These are phyloP conservation scores for Trichoderma brevicompactum DNA, from an alignment of 2,329 filamentous ascomycete genomes.

Conservation along the genomic window DNA sequence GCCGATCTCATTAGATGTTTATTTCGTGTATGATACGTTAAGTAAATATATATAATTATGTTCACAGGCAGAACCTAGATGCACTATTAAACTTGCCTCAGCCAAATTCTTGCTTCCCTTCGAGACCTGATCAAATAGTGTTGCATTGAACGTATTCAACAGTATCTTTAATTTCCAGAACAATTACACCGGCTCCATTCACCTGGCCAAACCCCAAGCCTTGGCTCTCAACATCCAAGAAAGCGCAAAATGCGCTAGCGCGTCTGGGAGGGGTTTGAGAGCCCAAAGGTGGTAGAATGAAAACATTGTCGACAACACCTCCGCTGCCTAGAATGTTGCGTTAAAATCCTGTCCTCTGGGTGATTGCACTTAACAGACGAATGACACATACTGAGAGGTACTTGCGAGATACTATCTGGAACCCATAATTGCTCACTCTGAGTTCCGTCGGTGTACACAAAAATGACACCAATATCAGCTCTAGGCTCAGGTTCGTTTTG, in stretches of 20 bases:
- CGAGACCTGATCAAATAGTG: neutral
- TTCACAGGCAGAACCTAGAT: too few relatives aligned
- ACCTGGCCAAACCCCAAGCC: neutral
- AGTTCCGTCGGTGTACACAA: slow-evolving; percentile 1
- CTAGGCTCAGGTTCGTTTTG: neutral
- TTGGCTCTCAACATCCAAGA: slow-evolving; percentile 1
- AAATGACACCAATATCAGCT: neutral
- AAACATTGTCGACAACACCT: slow-evolving; percentile 10
- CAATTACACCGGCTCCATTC: slow-evolving; percentile 1
- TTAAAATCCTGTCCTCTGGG: neutral
- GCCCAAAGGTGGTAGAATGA: neutral
- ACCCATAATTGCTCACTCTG: neutral
- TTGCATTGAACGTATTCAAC: slow-evolving; percentile 12
- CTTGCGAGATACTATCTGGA: neutral
- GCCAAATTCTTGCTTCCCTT: too few relatives aligned
- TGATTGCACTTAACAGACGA: neutral
- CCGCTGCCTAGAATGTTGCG: neutral
- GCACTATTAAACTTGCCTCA: too few relatives aligned
- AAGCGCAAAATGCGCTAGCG: neutral
- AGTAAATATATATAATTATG: too few relatives aligned
- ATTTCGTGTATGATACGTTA: too few relatives aligned
- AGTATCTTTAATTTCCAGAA: neutral
- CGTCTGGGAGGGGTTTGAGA: neutral
- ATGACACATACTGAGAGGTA: neutral
- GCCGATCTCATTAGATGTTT: too few relatives aligned